Evolutionary conservation across 2,329 filamentous ascomycete genomes (phyloP), one percentile per base, ranked within the genome.

Genomic region (Tympanopsis confertula): DNA sequence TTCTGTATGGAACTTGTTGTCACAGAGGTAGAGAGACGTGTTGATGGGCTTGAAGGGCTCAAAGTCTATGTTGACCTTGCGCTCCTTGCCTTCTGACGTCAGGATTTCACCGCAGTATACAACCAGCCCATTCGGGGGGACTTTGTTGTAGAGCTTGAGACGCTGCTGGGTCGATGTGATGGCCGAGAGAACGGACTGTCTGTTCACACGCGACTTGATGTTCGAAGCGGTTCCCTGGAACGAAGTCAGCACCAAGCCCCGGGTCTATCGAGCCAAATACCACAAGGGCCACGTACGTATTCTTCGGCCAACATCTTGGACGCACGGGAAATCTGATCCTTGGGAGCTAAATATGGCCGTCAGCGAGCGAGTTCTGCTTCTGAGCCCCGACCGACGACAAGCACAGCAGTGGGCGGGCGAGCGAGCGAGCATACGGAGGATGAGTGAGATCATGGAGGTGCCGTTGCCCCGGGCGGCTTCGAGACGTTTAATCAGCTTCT

Each of bases 221-320:
- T 98, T 98, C 53, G 88, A 95, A 43, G 91, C 93, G 42, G 91
- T 98, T 58, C 91, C 91, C 86, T 91, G 48, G 26, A 30, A 42
- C 24, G 19, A 35, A 32, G 39, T 17, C 20, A 35, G 36, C 22
- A 26, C 36, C 5, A 19, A 20, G 17, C 19, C 14, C 32, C 35
- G 32, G 32, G 13, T 35, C 14, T 38, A 36, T 26, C 13, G n/a
- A 15, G 22, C 10, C 14, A 7, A 38, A 38, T 20, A 35, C 22
- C 19, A 38, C 22, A 35, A 35, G 30, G 7, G 12, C 7, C 40
- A 67, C 83, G 49, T 74, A 91, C 86, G 59, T 91, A 94, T 85
- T 94, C 88, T 95, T 98, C 91, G 70, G 93, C 93, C 81, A 98
- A 83, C 91, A 98, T 98, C 76, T 96, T 96, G 43, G 91, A 86